Evolutionary conservation across 208 protist genomes (phyloP).

Genomic region (Trypanosoma rangeli): DNA sequence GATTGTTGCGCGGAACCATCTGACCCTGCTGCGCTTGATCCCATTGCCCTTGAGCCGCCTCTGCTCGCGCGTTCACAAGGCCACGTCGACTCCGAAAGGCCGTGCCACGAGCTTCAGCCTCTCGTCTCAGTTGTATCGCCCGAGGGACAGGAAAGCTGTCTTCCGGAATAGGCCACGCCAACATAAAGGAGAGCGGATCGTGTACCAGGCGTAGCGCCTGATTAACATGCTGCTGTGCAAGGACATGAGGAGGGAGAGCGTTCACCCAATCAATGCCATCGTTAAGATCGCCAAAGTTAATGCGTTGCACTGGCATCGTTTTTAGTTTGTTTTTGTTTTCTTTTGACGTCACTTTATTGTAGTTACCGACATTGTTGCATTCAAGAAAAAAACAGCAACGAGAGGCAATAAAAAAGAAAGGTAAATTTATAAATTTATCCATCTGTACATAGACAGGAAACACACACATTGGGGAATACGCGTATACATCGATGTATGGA

Average conservation of each 20-base stretch:
- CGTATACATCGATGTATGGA: no score
- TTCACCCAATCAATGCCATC: slow-evolving; percentile 40
- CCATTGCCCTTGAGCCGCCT: background rate
- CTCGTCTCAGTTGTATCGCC: background rate
- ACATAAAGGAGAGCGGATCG: slow-evolving; percentile 15
- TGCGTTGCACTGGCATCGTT: background rate
- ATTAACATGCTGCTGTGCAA: slow-evolving; percentile 10
- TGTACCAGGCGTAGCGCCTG: background rate
- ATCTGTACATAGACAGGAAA: no score
- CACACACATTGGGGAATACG: no score
- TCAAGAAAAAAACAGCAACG: slow-evolving; percentile 3
- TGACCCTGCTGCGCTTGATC: background rate
- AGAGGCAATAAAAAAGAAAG: background rate
- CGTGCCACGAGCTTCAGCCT: background rate
- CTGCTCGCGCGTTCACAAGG: background rate
- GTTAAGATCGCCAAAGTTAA: slow-evolving; percentile 32
- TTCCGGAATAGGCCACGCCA: slow-evolving; percentile 29
- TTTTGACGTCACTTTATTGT: background rate
- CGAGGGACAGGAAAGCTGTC: slow-evolving; percentile 10
- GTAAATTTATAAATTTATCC: background rate
- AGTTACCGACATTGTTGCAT: background rate
- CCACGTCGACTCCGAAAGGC: background rate
- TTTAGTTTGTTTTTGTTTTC: background rate
- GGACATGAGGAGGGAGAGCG: slow-evolving; percentile 29
- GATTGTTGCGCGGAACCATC: background rate